Conservation (phyloP, 2,329 filamentous ascomycete species). For the Penicillium sp. region DNA sequence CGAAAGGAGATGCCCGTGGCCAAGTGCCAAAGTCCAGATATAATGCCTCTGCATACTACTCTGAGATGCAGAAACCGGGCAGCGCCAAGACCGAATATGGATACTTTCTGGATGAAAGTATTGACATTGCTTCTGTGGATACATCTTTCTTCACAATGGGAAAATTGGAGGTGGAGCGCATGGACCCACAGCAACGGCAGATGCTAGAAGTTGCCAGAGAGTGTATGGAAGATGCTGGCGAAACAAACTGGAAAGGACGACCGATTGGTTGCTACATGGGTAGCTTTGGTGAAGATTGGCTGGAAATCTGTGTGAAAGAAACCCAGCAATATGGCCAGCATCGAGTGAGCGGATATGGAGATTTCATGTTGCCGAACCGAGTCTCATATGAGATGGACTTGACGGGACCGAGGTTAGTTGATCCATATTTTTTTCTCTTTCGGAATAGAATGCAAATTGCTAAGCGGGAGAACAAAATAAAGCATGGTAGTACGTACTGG, state of each 20-base stretch:
- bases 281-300: conserved; percentile 17
- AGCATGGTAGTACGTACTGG: conserved; percentile 34
- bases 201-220: conserved; percentile 31
- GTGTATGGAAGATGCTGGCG: conserved; percentile 29
- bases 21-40: conserved; percentile 25
- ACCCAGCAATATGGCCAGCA: conserved; percentile 10
- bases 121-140: conserved; percentile 24
- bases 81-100: conserved; percentile 5
- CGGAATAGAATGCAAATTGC: neutral
- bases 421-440: neutral
- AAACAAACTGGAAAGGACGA: conserved; percentile 25
- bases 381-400: conserved; percentile 31
- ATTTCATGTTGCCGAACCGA: conserved; percentile 28
- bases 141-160: conserved; percentile 27
- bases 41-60: conserved; percentile 23
- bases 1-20: conserved; percentile 10
- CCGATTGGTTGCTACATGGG: conserved; percentile 23
- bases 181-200: conserved; percentile 32
- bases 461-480: neutral
- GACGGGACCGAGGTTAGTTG: conserved; percentile 24
- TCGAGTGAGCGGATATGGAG: conserved; percentile 18
- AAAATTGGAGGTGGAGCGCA: conserved; percentile 15
- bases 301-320: conserved; percentile 11
- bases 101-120: conserved; percentile 26
- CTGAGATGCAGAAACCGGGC: conserved; percentile 12